Conservation (phyloP, 2,329 filamentous ascomycete genomes). For the Colletotrichum sp. region DNA sequence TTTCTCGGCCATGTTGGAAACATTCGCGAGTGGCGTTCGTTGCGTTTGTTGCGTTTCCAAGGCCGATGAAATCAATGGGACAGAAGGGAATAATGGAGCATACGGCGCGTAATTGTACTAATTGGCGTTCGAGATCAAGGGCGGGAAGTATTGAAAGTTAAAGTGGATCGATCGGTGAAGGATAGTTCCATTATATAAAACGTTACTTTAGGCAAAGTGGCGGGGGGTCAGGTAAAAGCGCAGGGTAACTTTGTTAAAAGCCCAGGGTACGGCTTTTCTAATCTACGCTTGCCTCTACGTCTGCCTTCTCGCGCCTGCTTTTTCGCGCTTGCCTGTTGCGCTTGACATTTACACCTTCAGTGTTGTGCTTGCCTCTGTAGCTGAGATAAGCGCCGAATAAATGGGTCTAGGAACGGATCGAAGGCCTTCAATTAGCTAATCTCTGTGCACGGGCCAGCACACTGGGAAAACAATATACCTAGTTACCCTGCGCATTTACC, state of each 20-base stretch:
- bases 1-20: conserved; percentile 6
- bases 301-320: background rate
- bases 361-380: background rate
- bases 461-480: background rate
- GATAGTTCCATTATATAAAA: no score
- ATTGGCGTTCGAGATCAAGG: no score
- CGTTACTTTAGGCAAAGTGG: background rate
- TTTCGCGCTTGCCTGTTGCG: background rate
- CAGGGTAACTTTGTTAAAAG: no score
- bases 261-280: background rate
- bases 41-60: background rate
- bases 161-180: no score
- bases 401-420: background rate
- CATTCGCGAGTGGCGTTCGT: background rate
- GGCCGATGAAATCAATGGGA: background rate
- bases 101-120: no score
- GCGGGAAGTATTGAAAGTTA: no score
- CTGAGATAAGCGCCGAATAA: background rate
- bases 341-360: background rate
- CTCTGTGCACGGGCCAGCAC: background rate
- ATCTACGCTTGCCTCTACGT: background rate
- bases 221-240: background rate
- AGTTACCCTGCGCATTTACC: background rate
- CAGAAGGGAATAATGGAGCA: no score
- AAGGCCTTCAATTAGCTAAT: background rate